Evolutionary conservation across 148 eudicot genomes (phyloP).

Genomic region (Cornus florida): DNA sequence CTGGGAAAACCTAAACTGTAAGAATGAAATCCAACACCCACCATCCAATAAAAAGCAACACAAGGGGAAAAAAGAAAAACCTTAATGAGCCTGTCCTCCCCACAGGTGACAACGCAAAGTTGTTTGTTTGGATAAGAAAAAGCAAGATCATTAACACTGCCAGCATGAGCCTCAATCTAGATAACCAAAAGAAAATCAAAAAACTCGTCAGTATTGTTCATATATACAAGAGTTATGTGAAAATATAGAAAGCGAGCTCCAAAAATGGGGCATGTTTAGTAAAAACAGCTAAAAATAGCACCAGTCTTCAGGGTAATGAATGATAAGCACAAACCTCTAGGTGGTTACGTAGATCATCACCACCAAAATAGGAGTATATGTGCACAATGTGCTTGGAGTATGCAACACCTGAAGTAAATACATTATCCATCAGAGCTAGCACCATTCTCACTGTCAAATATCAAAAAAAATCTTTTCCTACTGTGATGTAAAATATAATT

Average conservation of each 20-base stretch:
- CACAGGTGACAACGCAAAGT: slow-evolving; percentile 82
- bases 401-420: slow-evolving; percentile 68
- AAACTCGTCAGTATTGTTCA: background rate
- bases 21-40: slow-evolving; percentile 13
- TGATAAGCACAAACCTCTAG: slow-evolving; percentile 62
- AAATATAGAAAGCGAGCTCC: background rate
- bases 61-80: slow-evolving; percentile 28
- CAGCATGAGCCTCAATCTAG: slow-evolving; percentile 92
- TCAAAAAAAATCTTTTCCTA: too few species aligned
- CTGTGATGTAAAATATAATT: background rate
- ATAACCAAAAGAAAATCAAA: slow-evolving; percentile 9
- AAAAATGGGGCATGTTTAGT: background rate
- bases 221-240: background rate
- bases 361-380: slow-evolving; percentile 65
- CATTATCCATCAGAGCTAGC: slow-evolving; percentile 5
- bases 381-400: slow-evolving; percentile 92
- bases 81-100: slow-evolving; percentile 92
- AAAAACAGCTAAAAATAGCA: background rate
- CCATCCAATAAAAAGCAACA: background rate
- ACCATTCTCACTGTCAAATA: background rate
- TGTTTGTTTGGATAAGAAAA: slow-evolving; percentile 80
- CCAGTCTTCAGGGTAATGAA: background rate
- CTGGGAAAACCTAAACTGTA: slow-evolving; percentile 32
- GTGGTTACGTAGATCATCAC: slow-evolving; percentile 69
- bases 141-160: slow-evolving; percentile 90